Conservation (phyloP, 2,329 filamentous ascomycete species). For the Chrysosporium keratinophilum region DNA sequence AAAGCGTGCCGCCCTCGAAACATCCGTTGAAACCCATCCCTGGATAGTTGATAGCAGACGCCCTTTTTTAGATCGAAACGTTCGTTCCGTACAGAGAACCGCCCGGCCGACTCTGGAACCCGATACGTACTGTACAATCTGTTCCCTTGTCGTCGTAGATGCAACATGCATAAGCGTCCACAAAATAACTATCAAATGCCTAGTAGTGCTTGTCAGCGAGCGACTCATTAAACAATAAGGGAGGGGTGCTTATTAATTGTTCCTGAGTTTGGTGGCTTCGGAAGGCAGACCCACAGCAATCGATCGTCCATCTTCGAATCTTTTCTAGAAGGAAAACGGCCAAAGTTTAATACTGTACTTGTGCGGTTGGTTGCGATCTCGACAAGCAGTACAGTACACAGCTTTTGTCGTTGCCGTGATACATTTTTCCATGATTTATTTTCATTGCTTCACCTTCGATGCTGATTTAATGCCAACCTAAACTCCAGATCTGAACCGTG, state of each 20-base stretch:
- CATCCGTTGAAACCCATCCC: background rate
- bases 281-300: constrained; percentile 2
- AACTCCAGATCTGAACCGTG: background rate
- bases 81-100: background rate
- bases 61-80: too few species aligned
- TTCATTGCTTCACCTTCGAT: background rate
- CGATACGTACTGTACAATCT: background rate
- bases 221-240: constrained; percentile 4
- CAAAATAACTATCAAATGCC: background rate
- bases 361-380: background rate
- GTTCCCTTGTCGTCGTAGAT: background rate
- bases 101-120: constrained; percentile 1
- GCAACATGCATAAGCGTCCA: constrained; percentile 4
- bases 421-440: too few species aligned
- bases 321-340: constrained; percentile 4
- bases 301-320: constrained; percentile 1
- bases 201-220: background rate
- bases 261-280: constrained; percentile 11
- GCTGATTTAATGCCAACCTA: background rate
- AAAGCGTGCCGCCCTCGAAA: too few species aligned
- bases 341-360: background rate
- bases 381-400: background rate
- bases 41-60: background rate
- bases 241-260: background rate
- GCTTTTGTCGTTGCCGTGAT: background rate